Conservation (phyloP, 2,329 filamentous ascomycete genomes). For the Fusarium buharicum region DNA sequence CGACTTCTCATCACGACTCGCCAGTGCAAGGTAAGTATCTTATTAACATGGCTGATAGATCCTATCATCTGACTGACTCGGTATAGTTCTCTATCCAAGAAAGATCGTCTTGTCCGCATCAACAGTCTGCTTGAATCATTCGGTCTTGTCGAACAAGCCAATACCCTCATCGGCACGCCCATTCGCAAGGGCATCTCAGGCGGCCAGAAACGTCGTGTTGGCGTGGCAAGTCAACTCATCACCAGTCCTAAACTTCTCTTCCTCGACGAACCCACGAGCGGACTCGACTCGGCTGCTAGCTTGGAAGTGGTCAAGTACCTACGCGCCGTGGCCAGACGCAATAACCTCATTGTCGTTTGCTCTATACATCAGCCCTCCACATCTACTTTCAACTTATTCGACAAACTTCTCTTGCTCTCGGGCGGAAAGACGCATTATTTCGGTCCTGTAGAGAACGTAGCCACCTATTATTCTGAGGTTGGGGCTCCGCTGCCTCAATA, state of each 20-base stretch:
- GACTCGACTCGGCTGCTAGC: slow-evolving; percentile 80
- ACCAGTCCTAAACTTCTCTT: slow-evolving; percentile 84
- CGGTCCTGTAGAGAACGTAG: slow-evolving; percentile 68
- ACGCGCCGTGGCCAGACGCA: slow-evolving; percentile 70
- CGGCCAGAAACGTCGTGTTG: slow-evolving; percentile 83
- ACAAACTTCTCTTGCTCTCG: slow-evolving; percentile 80
- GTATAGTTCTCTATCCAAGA: slow-evolving; percentile 53
- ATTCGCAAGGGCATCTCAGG: slow-evolving; percentile 86
- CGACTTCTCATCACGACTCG: slow-evolving; percentile 79
- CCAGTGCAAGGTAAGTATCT: slow-evolving; percentile 59
- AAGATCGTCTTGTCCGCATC: slow-evolving; percentile 71
- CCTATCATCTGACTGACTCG: neutral
- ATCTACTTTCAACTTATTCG: slow-evolving; percentile 81
- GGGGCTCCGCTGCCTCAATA: slow-evolving; percentile 73
- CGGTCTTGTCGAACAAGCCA: slow-evolving; percentile 74
- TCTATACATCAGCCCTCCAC: slow-evolving; percentile 90
- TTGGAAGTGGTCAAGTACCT: slow-evolving; percentile 82
- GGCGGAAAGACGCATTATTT: slow-evolving; percentile 78
- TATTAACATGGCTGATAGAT: neutral
- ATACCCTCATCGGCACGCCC: slow-evolving; percentile 82
- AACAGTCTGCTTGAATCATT: slow-evolving; percentile 75
- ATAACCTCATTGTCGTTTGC: slow-evolving; percentile 80
- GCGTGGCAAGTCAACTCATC: slow-evolving; percentile 83
- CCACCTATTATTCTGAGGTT: slow-evolving; percentile 70
- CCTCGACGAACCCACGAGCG: slow-evolving; percentile 85